phyloP scores from a whole-genome alignment of 1,284 basidiomycete species.

The Boletus calvinii region DNA sequence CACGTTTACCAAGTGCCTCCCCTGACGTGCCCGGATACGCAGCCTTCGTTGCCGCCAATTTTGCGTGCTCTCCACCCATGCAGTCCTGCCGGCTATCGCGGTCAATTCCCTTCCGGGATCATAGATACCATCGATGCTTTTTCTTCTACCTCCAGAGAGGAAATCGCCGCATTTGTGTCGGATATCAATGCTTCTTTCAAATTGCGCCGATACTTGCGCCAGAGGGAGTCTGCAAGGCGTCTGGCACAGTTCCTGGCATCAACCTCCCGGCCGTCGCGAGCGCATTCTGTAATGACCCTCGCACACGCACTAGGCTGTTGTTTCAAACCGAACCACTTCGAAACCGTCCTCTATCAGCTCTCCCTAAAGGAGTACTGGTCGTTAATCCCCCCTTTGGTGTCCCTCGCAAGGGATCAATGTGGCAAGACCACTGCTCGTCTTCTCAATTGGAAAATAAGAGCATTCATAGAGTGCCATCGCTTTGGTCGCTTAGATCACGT shows the following conservation, averaged over 20 bases:
- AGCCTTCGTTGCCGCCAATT: neutral
- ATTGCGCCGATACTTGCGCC: conserved; percentile 34
- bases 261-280: conserved; percentile 40
- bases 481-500: conserved; percentile 47
- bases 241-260: conserved; percentile 47
- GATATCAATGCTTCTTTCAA: conserved; percentile 25
- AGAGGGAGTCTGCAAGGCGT: conserved; percentile 41
- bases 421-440: conserved; percentile 52
- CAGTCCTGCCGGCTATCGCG: conserved; percentile 3
- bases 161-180: conserved; percentile 27
- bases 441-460: conserved; percentile 67
- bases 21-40: neutral
- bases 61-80: neutral
- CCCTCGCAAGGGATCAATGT: conserved; percentile 46
- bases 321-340: conserved; percentile 57
- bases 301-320: conserved; percentile 48
- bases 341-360: conserved; percentile 50
- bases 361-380: conserved; percentile 49
- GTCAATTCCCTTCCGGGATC: conserved; percentile 26
- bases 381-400: conserved; percentile 45
- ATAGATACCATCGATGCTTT: conserved; percentile 28
- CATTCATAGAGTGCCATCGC: conserved; percentile 51
- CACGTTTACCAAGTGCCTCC: conserved; percentile 2
- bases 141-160: conserved; percentile 19
- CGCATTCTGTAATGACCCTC: conserved; percentile 46